A percentile compares a stretch with the other conserved stretches of the same genome.
These are phyloP conservation scores for Clarireedia paspali DNA, from an alignment of 2,329 filamentous ascomycete species.

Conservation along the genomic window DNA sequence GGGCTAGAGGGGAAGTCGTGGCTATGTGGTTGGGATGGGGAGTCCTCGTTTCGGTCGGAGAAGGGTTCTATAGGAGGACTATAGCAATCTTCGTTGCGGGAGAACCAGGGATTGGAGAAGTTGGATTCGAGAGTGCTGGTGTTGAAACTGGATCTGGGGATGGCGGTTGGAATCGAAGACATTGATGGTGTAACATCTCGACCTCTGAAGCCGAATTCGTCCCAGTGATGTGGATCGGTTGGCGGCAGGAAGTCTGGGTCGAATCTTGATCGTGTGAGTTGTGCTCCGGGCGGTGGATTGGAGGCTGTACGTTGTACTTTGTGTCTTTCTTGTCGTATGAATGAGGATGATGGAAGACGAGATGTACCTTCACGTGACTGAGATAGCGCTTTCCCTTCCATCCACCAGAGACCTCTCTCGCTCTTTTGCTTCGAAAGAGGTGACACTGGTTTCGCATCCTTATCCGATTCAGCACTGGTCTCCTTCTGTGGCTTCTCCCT, in stretches of 20 bases:
- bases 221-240: constrained; percentile 1
- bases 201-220: neutral
- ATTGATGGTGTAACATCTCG: constrained; percentile 6
- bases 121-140: constrained; percentile 1
- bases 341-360: neutral
- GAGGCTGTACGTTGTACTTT: neutral
- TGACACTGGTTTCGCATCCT: neutral
- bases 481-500: neutral
- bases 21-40: neutral
- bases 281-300: neutral
- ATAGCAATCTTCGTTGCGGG: neutral
- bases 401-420: constrained; percentile 7
- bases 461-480: neutral
- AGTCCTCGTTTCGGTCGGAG: neutral
- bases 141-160: constrained; percentile 8
- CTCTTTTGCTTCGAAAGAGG: constrained; percentile 5
- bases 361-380: neutral
- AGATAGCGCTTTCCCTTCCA: constrained; percentile 1
- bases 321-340: neutral
- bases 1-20: neutral
- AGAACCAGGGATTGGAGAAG: constrained; percentile 1
- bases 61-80: neutral
- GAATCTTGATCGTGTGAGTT: neutral
- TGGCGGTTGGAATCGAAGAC: constrained; percentile 6
- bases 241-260: neutral